Evolutionary conservation across 495 filamentous ascomycete species (phyloP), one percentile per base, ranked within the genome.

Genomic region (Xylaria acuta): DNA sequence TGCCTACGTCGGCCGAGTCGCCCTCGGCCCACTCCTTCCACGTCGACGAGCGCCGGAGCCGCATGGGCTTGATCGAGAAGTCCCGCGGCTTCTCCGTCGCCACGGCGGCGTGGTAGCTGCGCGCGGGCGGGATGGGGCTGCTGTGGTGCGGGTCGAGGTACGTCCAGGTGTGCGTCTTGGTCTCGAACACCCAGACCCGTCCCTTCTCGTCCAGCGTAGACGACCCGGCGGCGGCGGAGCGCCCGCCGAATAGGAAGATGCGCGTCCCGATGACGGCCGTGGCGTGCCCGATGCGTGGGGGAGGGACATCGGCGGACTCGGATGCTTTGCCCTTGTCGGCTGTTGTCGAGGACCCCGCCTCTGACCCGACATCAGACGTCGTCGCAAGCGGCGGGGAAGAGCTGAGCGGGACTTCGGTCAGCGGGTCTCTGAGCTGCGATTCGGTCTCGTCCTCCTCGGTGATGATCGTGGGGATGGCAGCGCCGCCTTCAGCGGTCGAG

Each of bases 231-330:
- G 79, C 76, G 0, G 81, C 83, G 66, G 81, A 80, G 49, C 86
- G 82, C 12, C 90, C 90, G 62, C 90, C 90, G 75, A 89, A 92
- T 8, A 92, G 67, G 79, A 90, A 91, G 74, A 92, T 90, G 32
- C 84, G 79, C 63, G 87, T 84, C 22, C 87, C 87, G 73, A 92
- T 86, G 0, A 86, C 82, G 16, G 86, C 86, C 5, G 89, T 85
- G 27, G 87, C 86, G 73, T 91, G 90, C 6, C 88, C 88, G 53
- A 88, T 80, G 51, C 90, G 84, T 16, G 86, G 76, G 22, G 81
- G 68, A 0, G 89, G 89, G 5, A 89, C 81, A 3, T 78, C 73
- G n/a, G 60, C 30, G 0, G 63, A 38, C 27, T 47, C 51, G 27
- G 32, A 14, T 1, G 4, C 40, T 53, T 76, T 70, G 43, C 73